Evolutionary conservation across 768 basidiomycete genomes (phyloP).

Genomic region (Pleurotus tuoliensis): DNA sequence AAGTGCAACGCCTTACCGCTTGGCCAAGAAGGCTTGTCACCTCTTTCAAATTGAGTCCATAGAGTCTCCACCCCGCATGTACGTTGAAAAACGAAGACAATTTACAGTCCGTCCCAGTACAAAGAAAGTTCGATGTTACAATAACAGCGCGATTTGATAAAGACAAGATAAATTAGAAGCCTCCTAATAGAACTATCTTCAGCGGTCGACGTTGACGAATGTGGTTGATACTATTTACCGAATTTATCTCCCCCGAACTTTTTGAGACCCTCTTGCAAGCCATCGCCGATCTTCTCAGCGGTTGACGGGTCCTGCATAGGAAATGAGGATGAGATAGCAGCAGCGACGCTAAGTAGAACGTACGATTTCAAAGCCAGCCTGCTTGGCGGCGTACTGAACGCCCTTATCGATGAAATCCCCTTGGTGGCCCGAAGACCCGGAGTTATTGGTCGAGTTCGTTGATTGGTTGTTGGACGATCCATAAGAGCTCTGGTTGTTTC

Average conservation of each 20-base stretch:
- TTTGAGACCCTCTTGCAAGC: neutral
- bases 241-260: conserved; percentile 4
- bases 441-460: conserved; percentile 11
- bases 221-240: neutral
- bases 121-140: too few species aligned
- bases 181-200: too few species aligned
- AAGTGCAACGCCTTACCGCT: conserved; percentile 8
- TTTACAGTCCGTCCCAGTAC: too few species aligned
- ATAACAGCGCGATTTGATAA: too few species aligned
- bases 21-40: neutral
- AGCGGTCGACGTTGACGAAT: too few species aligned
- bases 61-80: neutral
- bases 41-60: neutral
- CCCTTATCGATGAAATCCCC: conserved; percentile 35
- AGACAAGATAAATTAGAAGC: too few species aligned
- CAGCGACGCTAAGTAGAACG: conserved; percentile 14
- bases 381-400: conserved; percentile 31
- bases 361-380: conserved; percentile 44
- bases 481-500: conserved; percentile 6
- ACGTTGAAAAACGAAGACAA: too few species aligned
- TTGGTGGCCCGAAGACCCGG: conserved; percentile 10
- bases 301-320: neutral
- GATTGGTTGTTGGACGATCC: conserved; percentile 3
- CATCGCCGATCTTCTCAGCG: conserved; percentile 1
- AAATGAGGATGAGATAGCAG: neutral